Conservation (phyloP, 768 basidiomycete species). For the Hygrophorus pudorinus region DNA sequence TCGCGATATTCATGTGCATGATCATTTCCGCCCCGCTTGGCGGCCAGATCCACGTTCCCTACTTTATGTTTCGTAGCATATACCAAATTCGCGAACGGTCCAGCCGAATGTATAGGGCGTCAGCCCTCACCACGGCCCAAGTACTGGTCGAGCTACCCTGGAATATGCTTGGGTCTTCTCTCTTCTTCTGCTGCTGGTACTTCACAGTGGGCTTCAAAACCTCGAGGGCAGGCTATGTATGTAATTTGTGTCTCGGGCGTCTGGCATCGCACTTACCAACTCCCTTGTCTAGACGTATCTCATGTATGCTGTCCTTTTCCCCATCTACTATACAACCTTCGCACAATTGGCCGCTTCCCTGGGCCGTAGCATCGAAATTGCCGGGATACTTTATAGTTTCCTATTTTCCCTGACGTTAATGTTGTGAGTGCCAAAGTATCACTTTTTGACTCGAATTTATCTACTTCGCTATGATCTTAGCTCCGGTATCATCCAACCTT, state of each 20-base stretch:
- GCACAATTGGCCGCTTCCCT: conserved; percentile 52
- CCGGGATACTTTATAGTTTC: conserved; percentile 46
- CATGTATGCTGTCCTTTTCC: conserved; percentile 40
- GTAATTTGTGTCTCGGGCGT: too few relatives aligned
- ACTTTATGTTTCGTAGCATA: conserved; percentile 48
- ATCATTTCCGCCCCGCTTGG: conserved; percentile 40
- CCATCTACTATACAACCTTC: conserved; percentile 56
- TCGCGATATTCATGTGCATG: conserved; percentile 54
- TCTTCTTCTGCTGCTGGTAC: conserved; percentile 67
- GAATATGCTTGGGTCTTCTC: conserved; percentile 48
- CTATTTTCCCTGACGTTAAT: conserved; percentile 54
- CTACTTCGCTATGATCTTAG: conserved; percentile 23
- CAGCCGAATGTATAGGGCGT: conserved; percentile 57
- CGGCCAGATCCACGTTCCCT: conserved; percentile 56
- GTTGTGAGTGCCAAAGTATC: conserved; percentile 33
- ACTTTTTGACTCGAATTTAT: conserved; percentile 3
- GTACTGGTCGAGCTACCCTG: conserved; percentile 52
- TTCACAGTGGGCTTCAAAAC: conserved; percentile 57
- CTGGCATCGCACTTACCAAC: too few relatives aligned
- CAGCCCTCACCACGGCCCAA: conserved; percentile 44
- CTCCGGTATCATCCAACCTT: conserved; percentile 63
- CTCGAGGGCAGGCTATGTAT: conserved; percentile 38
- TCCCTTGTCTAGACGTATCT: conserved; percentile 31
- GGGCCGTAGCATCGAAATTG: conserved; percentile 49
- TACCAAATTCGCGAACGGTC: conserved; percentile 63